Evolutionary conservation across 2,329 filamentous ascomycete genomes (phyloP), one percentile per base, ranked within the genome.

Genomic region (Cercospora brassicicola): DNA sequence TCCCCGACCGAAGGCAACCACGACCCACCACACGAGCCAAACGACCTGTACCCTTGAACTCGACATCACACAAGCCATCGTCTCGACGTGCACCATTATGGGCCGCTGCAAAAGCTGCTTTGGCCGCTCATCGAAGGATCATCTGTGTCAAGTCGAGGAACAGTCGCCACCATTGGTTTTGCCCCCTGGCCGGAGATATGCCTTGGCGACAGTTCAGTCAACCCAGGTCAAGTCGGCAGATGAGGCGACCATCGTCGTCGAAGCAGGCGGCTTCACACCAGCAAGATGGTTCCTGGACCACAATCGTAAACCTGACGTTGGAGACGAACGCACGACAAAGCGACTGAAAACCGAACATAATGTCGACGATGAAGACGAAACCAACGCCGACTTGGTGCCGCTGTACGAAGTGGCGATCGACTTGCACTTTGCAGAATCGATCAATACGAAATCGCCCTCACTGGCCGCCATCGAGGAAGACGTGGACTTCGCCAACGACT

Each of bases 201-300:
- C 70, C 23, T 69, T 72, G 62, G 73, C 69, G 45, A 74, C 68
- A 7, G 75, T 75, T 8, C 56, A 72, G 48, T 73, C 76, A 9
- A 72, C 74, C 2, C 71, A 73, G 36, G 76, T 77, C 2, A 59
- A 67, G 20, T 73, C 73, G 5, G 55, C 71, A 26, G 75, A 77
- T 64, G 68, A 74, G 26, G 51, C 59, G 26, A 70, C 70, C 0
- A 75, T 78, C 20, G 62, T 77, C 9, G 73, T 77, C 33, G 76
- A 78, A 67, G 72, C 76, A n/a, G 76, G 76, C 23, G 70, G 72
- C n/a, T 75, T 74, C 61, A 72, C 72, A 30, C 76, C 76, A 0
- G 71, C 71, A 62, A 69, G 72, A 59, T 78, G 75, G 74, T 78
- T 78, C 62, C 59, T 78, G 3, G 73, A 74, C 62, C 73, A 73